Base-by-base conservation (phyloP, 192 early-diverging fungal genomes). In the Paraglomus occultum region DNA sequence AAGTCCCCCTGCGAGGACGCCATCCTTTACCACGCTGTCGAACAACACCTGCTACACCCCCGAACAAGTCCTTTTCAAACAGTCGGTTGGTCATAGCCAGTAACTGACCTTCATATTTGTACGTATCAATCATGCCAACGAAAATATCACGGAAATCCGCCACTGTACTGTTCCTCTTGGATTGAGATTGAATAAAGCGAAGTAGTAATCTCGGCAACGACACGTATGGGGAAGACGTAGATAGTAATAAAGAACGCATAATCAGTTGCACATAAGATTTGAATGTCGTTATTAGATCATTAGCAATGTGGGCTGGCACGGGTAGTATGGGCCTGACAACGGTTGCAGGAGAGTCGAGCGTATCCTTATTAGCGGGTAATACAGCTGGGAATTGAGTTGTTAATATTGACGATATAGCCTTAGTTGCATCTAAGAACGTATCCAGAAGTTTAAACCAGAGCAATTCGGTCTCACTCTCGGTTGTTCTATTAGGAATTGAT, bases 21-120 rank as follows among this genome's bases (percentile, higher is more conserved):
- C 85, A 87, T 15, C 85, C 85, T 70, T 74, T 81, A 23, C 76
- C 72, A 64, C 78, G 64, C 52, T 81, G 81, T 52, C 77, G 77
- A 11, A 82, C 80, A 53, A 87, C 75, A 42, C 80, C 71, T 65
- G 83, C 73, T 23, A 87, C 78, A 38, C 81, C 79, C 53, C 67
- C 50, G 62, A 82, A 87, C 53, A 87, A 47, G 48, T 87, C 85
- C 38, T 82, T 78, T 51, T 87, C 85, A 73, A 87, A 87, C 6
- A 87, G 64, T 38, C 80, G 77, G 49, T 84, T 84, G n/a, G 85
- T 87, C 85, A 87, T 80, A 49, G 80, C 80, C 50, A 87, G 58
- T 38, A 87, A 45, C 59, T 87, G 80, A 11, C 85, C 85, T 76
- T 87, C 85, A 54, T 87, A 87, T 73, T 84, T 84, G 69, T 83